Evolutionary conservation across 352 stramenopile genomes (phyloP).

Genomic region (Phytophthora sansomeana): DNA sequence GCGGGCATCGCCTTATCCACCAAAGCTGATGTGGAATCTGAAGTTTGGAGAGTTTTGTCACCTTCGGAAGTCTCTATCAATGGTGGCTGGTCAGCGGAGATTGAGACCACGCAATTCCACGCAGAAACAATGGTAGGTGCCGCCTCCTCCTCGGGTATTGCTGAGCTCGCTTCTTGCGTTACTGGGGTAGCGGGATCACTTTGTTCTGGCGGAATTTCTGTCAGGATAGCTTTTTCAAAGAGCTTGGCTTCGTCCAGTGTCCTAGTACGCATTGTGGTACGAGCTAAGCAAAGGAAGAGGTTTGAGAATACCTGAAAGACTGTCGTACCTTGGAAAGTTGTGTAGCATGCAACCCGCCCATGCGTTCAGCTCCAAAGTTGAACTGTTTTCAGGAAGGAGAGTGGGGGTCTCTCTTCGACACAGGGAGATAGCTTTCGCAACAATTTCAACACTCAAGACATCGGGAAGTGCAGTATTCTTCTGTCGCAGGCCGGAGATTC

Average conservation of each 20-base stretch:
- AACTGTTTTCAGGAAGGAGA: background rate
- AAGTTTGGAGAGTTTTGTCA: conserved; percentile 17
- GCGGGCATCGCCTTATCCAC: conserved; percentile 14
- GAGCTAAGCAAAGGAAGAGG: background rate
- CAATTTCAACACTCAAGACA: conserved; percentile 55
- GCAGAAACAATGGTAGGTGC: conserved; percentile 19
- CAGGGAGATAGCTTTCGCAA: conserved; percentile 43
- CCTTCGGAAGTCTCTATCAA: conserved; percentile 1
- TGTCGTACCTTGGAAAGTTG: conserved; percentile 63
- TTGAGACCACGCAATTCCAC: conserved; percentile 39
- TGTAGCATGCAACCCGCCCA: conserved; percentile 50
- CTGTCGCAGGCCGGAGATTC: conserved; percentile 46
- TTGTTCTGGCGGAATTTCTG: conserved; percentile 15
- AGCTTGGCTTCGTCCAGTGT: conserved; percentile 63
- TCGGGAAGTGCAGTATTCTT: conserved; percentile 62
- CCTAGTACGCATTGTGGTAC: conserved; percentile 18
- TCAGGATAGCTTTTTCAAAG: conserved; percentile 48
- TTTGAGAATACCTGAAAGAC: background rate
- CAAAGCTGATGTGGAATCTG: conserved; percentile 23
- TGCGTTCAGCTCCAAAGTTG: background rate
- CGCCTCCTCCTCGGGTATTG: conserved; percentile 19
- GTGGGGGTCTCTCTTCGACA: conserved; percentile 25
- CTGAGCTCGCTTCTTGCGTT: conserved; percentile 24
- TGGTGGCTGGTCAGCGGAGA: conserved; percentile 17
- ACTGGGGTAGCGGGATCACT: background rate